These are phyloP conservation scores for Hortaea sp. DNA, from an alignment of 2,329 filamentous ascomycete genomes.

Conservation along the genomic window DNA sequence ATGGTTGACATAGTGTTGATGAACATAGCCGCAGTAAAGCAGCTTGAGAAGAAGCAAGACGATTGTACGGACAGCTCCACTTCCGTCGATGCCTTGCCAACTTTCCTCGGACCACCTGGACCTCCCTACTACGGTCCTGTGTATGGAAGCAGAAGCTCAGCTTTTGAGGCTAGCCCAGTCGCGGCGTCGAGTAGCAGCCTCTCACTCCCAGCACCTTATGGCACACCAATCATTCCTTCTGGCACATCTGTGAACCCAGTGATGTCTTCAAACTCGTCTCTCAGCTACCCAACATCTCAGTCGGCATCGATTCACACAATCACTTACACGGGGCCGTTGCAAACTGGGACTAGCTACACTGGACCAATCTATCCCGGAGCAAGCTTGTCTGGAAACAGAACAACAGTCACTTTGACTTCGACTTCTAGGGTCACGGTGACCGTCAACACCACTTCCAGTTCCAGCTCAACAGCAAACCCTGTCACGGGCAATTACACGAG, in stretches of 20 bases:
- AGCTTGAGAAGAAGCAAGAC: slow-evolving; percentile 7
- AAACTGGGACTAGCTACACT: not conserved
- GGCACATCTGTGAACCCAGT: not conserved
- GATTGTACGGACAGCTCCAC: slow-evolving; percentile 7
- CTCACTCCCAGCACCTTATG: not conserved
- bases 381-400: not conserved
- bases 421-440: not conserved
- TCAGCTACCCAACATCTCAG: no score
- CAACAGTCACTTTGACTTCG: not conserved
- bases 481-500: no score
- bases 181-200: slow-evolving; percentile 5
- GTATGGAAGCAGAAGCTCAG: not conserved
- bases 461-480: no score
- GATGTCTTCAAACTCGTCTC: no score
- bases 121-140: not conserved
- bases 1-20: no score
- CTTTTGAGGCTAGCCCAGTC: slow-evolving; percentile 7
- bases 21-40: slow-evolving; percentile 2
- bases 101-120: not conserved
- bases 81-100: not conserved
- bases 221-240: not conserved
- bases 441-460: not conserved
- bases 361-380: no score
- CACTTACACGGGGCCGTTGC: not conserved
- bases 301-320: not conserved